Conservation (phyloP, 345 rosid genomes). For the Tarenaya hassleriana region DNA sequence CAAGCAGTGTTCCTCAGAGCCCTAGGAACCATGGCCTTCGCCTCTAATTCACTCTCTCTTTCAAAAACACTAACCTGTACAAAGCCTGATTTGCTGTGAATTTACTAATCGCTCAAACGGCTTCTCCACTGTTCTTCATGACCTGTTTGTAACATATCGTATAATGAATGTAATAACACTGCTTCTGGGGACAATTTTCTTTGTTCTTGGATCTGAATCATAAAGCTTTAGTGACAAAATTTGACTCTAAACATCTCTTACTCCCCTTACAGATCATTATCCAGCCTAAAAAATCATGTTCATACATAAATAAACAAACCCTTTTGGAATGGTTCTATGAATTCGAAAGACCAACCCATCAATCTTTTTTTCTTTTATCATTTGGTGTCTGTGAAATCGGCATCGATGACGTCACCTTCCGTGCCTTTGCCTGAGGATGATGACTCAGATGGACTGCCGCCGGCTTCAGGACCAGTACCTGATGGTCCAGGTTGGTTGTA, state of each 20-base stretch:
- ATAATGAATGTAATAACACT: background rate
- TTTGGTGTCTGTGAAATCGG: constrained; percentile 84
- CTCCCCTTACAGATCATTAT: constrained; percentile 3
- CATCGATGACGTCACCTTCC: constrained; percentile 75
- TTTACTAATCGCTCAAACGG: no score
- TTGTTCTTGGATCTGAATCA: background rate
- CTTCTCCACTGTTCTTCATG: no score
- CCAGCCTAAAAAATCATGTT: background rate
- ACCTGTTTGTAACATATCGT: background rate
- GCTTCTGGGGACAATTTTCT: background rate
- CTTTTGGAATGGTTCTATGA: no score
- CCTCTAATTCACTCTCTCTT: background rate
- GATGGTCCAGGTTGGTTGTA: constrained; percentile 84
- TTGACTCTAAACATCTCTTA: constrained; percentile 8
- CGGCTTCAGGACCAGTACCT: constrained; percentile 50
- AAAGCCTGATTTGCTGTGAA: background rate
- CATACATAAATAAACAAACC: background rate
- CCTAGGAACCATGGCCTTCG: constrained; percentile 32
- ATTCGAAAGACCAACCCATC: no score
- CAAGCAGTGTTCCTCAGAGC: constrained; percentile 46
- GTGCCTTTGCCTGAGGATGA: constrained; percentile 47
- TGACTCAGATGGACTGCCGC: constrained; percentile 36
- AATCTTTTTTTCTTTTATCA: constrained; percentile 20
- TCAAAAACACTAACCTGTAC: no score
- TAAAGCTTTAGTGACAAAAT: background rate